These are phyloP conservation scores for Neofusicoccum sp. DNA, from an alignment of 2,329 filamentous ascomycete genomes.

Conservation along the genomic window DNA sequence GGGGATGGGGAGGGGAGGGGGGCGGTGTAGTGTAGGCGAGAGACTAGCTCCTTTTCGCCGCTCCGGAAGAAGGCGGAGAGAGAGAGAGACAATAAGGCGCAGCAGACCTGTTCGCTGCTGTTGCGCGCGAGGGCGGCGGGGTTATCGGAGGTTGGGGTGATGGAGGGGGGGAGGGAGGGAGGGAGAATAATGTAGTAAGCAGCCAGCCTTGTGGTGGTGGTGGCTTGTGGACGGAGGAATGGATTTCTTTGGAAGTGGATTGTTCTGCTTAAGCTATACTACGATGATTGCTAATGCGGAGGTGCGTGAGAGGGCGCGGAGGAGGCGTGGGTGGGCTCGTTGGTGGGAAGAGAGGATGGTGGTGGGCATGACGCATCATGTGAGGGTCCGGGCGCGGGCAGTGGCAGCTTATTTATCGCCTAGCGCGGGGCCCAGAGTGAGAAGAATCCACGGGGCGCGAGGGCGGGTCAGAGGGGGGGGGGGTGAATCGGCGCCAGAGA, in stretches of 20 bases:
- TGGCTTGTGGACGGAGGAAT: not conserved
- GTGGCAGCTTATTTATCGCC: conserved; percentile 9
- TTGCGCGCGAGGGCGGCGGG: no score
- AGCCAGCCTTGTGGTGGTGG: no score
- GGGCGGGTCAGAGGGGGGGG: not conserved
- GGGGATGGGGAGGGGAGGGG: not conserved
- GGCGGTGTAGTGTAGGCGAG: no score
- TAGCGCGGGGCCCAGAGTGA: not conserved
- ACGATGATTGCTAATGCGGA: not conserved
- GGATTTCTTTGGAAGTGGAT: not conserved
- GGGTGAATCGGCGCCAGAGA: not conserved
- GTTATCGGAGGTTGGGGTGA: no score
- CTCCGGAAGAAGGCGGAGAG: no score
- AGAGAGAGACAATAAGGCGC: no score
- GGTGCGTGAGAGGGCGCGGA: not conserved
- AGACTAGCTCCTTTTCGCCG: no score
- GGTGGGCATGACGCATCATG: conserved; percentile 10
- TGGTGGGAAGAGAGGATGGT: not conserved
- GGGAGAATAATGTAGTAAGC: no score
- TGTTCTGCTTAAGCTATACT: not conserved
- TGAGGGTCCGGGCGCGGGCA: conserved; percentile 1
- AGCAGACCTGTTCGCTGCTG: no score
- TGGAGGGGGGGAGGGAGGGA: no score
- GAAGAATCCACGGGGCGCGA: not conserved
- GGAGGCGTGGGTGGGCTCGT: not conserved